Evolutionary conservation across 352 stramenopile genomes (phyloP).

Genomic region (Phytophthora sansomeana): DNA sequence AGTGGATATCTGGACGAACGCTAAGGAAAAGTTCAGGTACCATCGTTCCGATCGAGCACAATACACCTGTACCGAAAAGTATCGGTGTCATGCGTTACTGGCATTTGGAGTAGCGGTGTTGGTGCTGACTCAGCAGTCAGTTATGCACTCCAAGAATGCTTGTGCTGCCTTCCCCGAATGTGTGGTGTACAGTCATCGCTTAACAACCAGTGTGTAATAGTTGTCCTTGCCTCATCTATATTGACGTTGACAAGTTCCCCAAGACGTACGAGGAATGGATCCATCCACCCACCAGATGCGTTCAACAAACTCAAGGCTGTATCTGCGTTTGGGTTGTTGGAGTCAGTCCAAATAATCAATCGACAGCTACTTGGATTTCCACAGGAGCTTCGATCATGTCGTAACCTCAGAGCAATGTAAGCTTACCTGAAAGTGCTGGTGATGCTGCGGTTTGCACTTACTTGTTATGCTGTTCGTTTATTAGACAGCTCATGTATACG

Average conservation of each 20-base stretch:
- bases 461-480: no score
- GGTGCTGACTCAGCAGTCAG: slow-evolving; percentile 24
- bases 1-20: slow-evolving; percentile 1
- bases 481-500: slow-evolving; percentile 25
- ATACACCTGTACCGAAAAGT: slow-evolving; percentile 23
- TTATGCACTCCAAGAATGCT: slow-evolving; percentile 3
- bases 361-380: slow-evolving; percentile 20
- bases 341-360: slow-evolving; percentile 41
- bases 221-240: slow-evolving; percentile 28
- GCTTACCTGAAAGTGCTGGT: neutral
- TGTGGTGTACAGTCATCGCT: slow-evolving; percentile 33
- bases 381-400: slow-evolving; percentile 28
- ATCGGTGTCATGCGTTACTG: neutral
- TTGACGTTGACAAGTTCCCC: slow-evolving; percentile 31
- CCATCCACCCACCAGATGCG: slow-evolving; percentile 19
- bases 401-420: slow-evolving; percentile 28
- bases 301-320: slow-evolving; percentile 22
- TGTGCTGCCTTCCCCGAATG: slow-evolving; percentile 30
- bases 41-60: neutral
- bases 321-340: slow-evolving; percentile 23
- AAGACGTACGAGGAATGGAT: slow-evolving; percentile 39
- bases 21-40: neutral
- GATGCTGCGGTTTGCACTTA: no score
- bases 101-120: slow-evolving; percentile 17
- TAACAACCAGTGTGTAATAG: slow-evolving; percentile 3